These are phyloP conservation scores for Jackrogersella multiformis DNA, from an alignment of 495 filamentous ascomycete species.

Conservation along the genomic window DNA sequence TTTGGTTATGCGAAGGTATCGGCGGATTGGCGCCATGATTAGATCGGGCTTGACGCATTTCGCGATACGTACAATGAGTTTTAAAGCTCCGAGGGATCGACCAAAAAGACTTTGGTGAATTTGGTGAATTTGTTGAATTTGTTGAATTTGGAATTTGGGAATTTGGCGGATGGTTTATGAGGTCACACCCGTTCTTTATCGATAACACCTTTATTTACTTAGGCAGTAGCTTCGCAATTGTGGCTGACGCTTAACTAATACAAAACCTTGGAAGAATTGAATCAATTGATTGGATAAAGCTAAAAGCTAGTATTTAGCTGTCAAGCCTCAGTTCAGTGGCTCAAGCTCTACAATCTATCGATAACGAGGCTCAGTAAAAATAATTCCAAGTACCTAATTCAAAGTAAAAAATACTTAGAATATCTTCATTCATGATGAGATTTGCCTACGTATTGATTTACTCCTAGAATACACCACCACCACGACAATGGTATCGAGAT, in stretches of 20 bases:
- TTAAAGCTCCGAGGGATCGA: no score
- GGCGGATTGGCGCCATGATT: conserved; percentile 80
- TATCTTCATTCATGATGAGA: conserved; percentile 11
- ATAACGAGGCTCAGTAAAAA: conserved; percentile 16
- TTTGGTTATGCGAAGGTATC: conserved; percentile 84
- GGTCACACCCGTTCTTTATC: conserved; percentile 20
- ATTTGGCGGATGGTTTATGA: conserved; percentile 11
- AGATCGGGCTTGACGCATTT: conserved; percentile 20
- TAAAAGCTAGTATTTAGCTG: background rate
- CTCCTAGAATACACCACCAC: background rate
- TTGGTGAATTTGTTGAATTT: background rate
- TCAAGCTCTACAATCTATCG: background rate
- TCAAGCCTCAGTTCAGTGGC: background rate
- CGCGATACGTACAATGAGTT: conserved; percentile 12
- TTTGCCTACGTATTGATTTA: conserved; percentile 1
- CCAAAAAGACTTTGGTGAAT: no score
- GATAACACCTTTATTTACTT: background rate
- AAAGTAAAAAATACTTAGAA: background rate
- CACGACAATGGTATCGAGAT: conserved; percentile 34
- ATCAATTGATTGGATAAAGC: conserved; percentile 3
- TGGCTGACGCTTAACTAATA: conserved; percentile 14
- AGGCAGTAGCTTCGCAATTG: background rate
- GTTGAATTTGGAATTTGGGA: no score
- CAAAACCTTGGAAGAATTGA: background rate
- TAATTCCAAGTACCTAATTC: conserved; percentile 5